Evolutionary conservation across 2,329 filamentous ascomycete species (phyloP).

Genomic region (Teratosphaeria destructans): DNA sequence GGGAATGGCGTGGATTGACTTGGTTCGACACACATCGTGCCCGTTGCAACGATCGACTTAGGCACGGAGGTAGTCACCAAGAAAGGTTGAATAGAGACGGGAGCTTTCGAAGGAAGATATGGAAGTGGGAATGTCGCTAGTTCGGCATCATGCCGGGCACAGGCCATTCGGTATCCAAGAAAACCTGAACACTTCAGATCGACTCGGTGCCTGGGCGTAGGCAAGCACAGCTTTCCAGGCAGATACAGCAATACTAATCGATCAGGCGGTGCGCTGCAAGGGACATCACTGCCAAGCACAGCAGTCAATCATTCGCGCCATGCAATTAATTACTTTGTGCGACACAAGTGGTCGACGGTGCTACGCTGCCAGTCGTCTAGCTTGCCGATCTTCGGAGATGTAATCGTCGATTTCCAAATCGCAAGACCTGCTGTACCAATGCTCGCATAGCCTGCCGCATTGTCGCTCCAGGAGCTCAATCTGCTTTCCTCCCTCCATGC

Average conservation of each 20-base stretch:
- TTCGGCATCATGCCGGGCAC: neutral
- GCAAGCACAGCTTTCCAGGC: neutral
- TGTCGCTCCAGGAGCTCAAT: too few species aligned
- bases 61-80: neutral
- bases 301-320: too few species aligned
- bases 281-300: too few species aligned
- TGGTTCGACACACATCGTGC: neutral
- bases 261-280: too few species aligned
- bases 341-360: too few species aligned
- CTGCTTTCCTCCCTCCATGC: too few species aligned
- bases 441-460: too few species aligned
- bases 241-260: neutral
- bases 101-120: neutral
- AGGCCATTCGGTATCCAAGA: neutral
- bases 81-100: neutral
- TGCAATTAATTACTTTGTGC: too few species aligned
- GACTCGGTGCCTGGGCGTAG: neutral
- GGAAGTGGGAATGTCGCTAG: neutral
- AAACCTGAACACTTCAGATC: neutral
- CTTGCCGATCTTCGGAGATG: too few species aligned
- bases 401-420: too few species aligned
- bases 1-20: neutral
- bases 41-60: neutral
- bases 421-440: too few species aligned
- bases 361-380: too few species aligned